Conservation (phyloP, 2,329 filamentous ascomycete species). For the Fusarium pilosicola region DNA sequence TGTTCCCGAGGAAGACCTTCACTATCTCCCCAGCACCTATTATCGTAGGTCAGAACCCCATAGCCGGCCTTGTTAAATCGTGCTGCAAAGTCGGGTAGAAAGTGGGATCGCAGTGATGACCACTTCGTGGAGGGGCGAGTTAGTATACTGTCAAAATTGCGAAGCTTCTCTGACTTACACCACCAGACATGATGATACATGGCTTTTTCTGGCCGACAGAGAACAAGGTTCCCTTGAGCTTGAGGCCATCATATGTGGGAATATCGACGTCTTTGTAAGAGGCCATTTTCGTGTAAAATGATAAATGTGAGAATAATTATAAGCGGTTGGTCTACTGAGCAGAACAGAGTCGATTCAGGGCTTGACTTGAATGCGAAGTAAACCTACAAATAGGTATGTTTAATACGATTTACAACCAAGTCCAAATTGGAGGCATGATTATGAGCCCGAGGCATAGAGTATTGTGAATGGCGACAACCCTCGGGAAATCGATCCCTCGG, state of each 20-base stretch:
- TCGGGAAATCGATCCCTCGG: neutral
- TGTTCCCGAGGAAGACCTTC: neutral
- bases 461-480: neutral
- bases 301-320: too few relatives aligned
- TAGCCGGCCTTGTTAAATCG: neutral
- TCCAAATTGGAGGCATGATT: neutral
- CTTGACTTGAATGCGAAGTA: neutral
- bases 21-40: neutral
- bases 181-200: neutral
- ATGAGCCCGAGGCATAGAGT: neutral
- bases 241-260: neutral
- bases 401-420: accelerated
- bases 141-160: accelerated
- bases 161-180: neutral
- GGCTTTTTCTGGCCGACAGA: neutral
- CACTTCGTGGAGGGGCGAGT: neutral
- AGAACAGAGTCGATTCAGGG: neutral
- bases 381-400: neutral
- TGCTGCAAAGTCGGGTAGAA: neutral
- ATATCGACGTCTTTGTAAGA: neutral
- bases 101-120: neutral
- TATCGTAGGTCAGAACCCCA: neutral
- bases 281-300: neutral
- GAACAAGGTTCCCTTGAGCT: neutral
- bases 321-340: neutral